Evolutionary conservation across 176 grass and related monocot genomes (phyloP).

Genomic region (Eragrostis nindensis): DNA sequence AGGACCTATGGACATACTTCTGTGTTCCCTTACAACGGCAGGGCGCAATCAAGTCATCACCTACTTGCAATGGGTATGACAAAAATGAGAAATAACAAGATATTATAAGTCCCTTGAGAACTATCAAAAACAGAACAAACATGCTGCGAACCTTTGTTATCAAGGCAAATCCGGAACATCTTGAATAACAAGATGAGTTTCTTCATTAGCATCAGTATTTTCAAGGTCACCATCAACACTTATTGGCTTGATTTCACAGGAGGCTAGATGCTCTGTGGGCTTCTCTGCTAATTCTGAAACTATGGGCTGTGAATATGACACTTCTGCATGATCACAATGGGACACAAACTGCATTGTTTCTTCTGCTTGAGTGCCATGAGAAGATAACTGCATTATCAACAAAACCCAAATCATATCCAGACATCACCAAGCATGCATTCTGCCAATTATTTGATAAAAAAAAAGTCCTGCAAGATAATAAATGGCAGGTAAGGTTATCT

Average conservation of each 20-base stretch:
- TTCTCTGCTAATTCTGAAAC: constrained; percentile 30
- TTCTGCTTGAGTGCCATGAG: constrained; percentile 52
- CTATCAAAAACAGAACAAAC: constrained; percentile 11
- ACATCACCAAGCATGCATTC: constrained; percentile 43
- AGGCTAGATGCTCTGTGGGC: constrained; percentile 41
- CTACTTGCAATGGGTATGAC: constrained; percentile 39
- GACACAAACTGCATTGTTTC: constrained; percentile 35
- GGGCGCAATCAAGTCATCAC: constrained; percentile 86
- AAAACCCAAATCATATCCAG: constrained; percentile 60
- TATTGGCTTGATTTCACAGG: constrained; percentile 69
- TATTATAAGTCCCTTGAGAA: constrained; percentile 17
- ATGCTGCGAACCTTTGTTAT: constrained; percentile 75
- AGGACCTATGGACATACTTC: constrained; percentile 93
- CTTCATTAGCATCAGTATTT: constrained; percentile 50
- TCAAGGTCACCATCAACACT: constrained; percentile 35
- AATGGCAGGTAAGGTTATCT: not conserved
- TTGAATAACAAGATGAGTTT: constrained; percentile 65
- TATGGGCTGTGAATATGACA: constrained; percentile 44
- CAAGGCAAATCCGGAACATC: constrained; percentile 89
- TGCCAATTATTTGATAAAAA: constrained; percentile 33
- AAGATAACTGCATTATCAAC: constrained; percentile 72
- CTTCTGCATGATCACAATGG: constrained; percentile 28
- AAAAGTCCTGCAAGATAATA: constrained; percentile 45
- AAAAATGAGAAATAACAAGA: constrained; percentile 19
- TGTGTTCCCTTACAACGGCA: constrained; percentile 95